phyloP scores from a whole-genome alignment of 495 filamentous ascomycete species.

The Talaromyces proteolyticus region DNA sequence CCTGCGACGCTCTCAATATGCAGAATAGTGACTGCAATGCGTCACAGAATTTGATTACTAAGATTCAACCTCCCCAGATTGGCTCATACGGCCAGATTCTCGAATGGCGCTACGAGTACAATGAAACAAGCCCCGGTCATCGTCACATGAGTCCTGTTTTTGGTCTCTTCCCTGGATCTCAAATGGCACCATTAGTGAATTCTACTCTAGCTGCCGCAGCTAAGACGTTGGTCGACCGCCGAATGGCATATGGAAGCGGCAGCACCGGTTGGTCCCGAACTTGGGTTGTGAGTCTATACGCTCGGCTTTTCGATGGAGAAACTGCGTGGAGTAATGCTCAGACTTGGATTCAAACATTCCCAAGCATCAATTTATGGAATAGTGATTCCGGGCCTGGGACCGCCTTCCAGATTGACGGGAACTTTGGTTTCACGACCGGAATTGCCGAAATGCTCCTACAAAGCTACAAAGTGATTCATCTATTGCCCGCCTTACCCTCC shows the following conservation, averaged over 20 bases:
- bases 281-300: slow-evolving; percentile 30
- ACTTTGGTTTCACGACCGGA: slow-evolving; percentile 21
- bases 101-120: slow-evolving; percentile 35
- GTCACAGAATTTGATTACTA: slow-evolving; percentile 5
- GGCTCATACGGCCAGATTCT: slow-evolving; percentile 27
- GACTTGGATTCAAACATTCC: slow-evolving; percentile 7
- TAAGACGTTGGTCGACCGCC: slow-evolving; percentile 15
- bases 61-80: slow-evolving; percentile 14
- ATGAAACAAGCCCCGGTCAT: slow-evolving; percentile 27
- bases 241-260: slow-evolving; percentile 22
- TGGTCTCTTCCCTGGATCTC: slow-evolving; percentile 23
- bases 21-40: slow-evolving; percentile 4
- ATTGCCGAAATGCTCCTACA: slow-evolving; percentile 24
- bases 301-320: slow-evolving; percentile 24
- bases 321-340: slow-evolving; percentile 14
- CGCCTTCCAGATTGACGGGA: slow-evolving; percentile 27
- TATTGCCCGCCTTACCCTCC: slow-evolving; percentile 19
- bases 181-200: slow-evolving; percentile 14
- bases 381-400: slow-evolving; percentile 8
- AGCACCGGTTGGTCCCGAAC: slow-evolving; percentile 30
- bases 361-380: slow-evolving; percentile 11
- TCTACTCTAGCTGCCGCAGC: slow-evolving; percentile 16
- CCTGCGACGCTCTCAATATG: slow-evolving; percentile 14
- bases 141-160: slow-evolving; percentile 31
- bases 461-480: slow-evolving; percentile 15